Percentiles rank a stretch among this genome's conserved stretches.
These are phyloP conservation scores for Neurospora crassa DNA, from an alignment of 2,329 filamentous ascomycete species.

Conservation along the genomic window DNA sequence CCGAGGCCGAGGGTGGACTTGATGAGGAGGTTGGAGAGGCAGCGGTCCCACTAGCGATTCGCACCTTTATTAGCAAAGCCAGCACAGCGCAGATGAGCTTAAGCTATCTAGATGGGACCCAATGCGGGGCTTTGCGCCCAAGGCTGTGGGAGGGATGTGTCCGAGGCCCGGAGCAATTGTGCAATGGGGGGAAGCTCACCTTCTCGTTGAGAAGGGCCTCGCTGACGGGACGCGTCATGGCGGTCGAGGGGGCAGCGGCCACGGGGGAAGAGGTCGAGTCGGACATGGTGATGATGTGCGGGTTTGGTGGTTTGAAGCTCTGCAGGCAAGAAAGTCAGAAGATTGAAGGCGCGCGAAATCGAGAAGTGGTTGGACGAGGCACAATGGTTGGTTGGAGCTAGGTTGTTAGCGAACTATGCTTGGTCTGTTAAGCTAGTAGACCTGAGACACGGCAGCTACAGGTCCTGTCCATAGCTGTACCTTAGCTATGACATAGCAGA, in stretches of 20 bases:
- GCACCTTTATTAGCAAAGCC: slow-evolving; percentile 10
- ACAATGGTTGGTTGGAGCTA: neutral
- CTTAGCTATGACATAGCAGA: neutral
- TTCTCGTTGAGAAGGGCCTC: slow-evolving; percentile 98
- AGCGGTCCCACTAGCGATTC: slow-evolving; percentile 79
- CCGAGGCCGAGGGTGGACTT: slow-evolving; percentile 91
- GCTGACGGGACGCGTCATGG: slow-evolving; percentile 78
- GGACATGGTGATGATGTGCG: slow-evolving; percentile 35
- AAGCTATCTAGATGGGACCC: neutral
- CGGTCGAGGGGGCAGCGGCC: slow-evolving; percentile 38
- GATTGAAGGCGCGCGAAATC: neutral
- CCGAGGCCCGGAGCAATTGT: neutral
- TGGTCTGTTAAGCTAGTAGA: neutral
- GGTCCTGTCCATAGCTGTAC: neutral
- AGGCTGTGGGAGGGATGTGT: neutral
- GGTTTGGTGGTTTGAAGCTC: slow-evolving; percentile 4
- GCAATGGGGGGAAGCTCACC: slow-evolving; percentile 43
- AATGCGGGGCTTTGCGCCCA: slow-evolving; percentile 1
- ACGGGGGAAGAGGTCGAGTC: slow-evolving; percentile 44
- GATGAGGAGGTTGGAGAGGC: slow-evolving; percentile 94
- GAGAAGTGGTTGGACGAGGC: neutral
- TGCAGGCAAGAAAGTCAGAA: neutral
- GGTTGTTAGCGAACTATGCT: neutral
- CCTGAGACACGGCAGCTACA: neutral
- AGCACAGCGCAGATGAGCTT: neutral